Base-by-base conservation (phyloP, 2,329 filamentous ascomycete species). In the Exophiala bonariae region DNA sequence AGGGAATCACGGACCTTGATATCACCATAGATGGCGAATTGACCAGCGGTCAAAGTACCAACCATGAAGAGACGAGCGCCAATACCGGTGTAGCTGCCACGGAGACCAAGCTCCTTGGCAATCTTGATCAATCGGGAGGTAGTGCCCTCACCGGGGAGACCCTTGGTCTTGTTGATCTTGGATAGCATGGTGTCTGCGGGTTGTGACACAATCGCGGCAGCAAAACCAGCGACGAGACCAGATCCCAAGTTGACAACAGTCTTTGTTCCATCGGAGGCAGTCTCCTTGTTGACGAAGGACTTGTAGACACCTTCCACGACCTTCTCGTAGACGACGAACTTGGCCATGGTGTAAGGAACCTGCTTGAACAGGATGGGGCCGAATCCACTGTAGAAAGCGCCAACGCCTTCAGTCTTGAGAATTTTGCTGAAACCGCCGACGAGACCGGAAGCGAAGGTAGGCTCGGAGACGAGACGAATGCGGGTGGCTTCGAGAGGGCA, bases 131-230 rank as follows among this genome's bases (percentile, higher is more conserved):
- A 75, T 72, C 89, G 85, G 70, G 77, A 80, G 67, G 81, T 81
- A 63, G 87, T 93, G 65, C 89, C 83, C 78, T 95, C 87, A 78
- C 89, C 89, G 59, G 89, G 88, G 52, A 83, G 77, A 74, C 87
- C 89, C 79, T 89, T 84, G 75, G 86, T 89, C 86, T 93, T 93
- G 86, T 95, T 95, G 80, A 95, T 93, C 83, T 92, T 93, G 76
- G 82, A 87, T 58, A 95, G 84, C 89, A 95, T 95, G 67, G 89
- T 95, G 72, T 95, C 89, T 69, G 89, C 89, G 62, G 89, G 89
- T 78, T 95, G 89, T 56, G 89, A 95, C 68, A 95, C 81, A 63
- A 92, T 69, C 67, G 89, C 89, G 63, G 89, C 89, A 63, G 88
- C 89, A 76, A 95, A 89, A 79, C 90, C 81, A 45, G 90, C 90